These are phyloP conservation scores for Blastobotrys terrestris DNA, from an alignment of 805 yeast genomes.

Conservation along the genomic window DNA sequence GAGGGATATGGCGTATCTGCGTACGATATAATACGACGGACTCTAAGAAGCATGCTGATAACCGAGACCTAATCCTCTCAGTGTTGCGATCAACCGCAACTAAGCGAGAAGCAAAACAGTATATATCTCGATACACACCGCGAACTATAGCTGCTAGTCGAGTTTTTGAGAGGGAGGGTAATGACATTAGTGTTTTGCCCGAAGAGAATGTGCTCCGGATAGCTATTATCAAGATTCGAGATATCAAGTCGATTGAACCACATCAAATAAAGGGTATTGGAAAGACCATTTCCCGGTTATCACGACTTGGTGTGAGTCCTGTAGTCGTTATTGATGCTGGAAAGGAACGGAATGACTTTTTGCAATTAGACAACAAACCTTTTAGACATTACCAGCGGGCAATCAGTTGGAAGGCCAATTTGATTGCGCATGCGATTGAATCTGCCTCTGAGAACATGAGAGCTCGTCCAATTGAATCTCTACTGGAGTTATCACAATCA, in stretches of 20 bases:
- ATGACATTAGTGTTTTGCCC: neutral
- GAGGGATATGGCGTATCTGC: neutral
- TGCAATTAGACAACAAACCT: conserved; percentile 19
- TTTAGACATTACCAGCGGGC: conserved; percentile 25
- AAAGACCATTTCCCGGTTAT: conserved; percentile 48
- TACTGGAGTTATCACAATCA: conserved; percentile 30
- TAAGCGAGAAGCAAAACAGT: conserved; percentile 82
- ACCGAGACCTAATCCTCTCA: conserved; percentile 62
- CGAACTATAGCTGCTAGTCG: conserved; percentile 11
- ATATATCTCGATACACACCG: conserved; percentile 62
- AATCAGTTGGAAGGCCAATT: conserved; percentile 16
- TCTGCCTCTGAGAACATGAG: conserved; percentile 12
- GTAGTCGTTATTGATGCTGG: conserved; percentile 53
- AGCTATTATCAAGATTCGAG: conserved; percentile 50
- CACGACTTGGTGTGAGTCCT: conserved; percentile 67
- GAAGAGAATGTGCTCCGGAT: conserved; percentile 32
- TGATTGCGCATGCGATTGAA: conserved; percentile 18
- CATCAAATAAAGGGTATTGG: conserved; percentile 37
- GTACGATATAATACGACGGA: neutral
- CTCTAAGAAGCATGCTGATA: conserved; percentile 5
- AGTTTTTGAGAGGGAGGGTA: neutral
- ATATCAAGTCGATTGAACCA: conserved; percentile 20
- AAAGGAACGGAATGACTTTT: conserved; percentile 12
- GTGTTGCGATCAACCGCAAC: conserved; percentile 88
- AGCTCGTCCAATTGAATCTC: conserved; percentile 33